Evolutionary conservation across 73 alveolate species (phyloP).

Genomic region (Stentor coeruleus): DNA sequence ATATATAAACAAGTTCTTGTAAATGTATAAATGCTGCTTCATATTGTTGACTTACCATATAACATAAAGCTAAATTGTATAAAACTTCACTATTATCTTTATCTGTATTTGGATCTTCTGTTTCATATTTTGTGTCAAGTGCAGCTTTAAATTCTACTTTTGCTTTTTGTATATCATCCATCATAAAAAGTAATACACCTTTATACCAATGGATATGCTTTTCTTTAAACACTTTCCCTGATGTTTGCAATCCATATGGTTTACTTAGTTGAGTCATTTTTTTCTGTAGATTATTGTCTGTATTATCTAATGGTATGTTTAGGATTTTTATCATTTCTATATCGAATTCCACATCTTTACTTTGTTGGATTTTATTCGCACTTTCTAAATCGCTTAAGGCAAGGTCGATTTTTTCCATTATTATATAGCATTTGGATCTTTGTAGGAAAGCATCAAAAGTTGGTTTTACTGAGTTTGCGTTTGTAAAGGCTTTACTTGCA

Average conservation of each 20-base stretch:
- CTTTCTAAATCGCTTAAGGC: constrained; percentile 33
- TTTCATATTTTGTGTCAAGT: too few relatives aligned
- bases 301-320: background rate
- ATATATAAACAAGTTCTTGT: background rate
- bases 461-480: constrained; percentile 21
- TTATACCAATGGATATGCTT: constrained; percentile 33
- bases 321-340: background rate
- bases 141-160: background rate
- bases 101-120: background rate
- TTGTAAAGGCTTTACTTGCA: constrained; percentile 47
- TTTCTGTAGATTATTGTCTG: background rate
- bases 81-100: background rate
- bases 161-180: constrained; percentile 16
- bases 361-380: background rate
- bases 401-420: constrained; percentile 17
- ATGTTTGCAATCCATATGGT: background rate
- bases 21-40: constrained; percentile 3
- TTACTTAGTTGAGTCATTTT: constrained; percentile 4
- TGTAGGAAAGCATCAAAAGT: constrained; percentile 24
- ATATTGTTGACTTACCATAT: background rate
- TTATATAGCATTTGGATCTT: constrained; percentile 39
- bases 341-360: background rate
- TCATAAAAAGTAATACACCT: constrained; percentile 43
- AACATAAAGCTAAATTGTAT: constrained; percentile 10
- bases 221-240: constrained; percentile 36